These are phyloP conservation scores for Withania somnifera DNA, from an alignment of 305 asterid genomes.

Conservation along the genomic window DNA sequence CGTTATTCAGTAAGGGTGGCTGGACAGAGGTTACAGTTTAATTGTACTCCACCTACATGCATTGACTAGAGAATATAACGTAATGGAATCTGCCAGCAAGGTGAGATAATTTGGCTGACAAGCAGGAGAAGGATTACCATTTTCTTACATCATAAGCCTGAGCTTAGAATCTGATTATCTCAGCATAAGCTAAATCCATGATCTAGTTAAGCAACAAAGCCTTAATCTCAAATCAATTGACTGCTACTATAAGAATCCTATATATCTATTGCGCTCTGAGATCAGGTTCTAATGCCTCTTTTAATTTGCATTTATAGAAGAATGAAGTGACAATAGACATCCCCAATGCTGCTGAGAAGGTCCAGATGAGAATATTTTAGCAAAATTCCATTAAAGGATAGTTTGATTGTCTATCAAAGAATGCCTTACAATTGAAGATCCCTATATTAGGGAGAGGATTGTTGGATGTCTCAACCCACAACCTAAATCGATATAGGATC, in stretches of 20 bases:
- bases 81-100: too few species aligned
- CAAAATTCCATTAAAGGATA: conserved; percentile 3
- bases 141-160: too few species aligned
- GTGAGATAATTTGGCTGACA: too few species aligned
- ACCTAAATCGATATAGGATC: not conserved
- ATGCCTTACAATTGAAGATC: not conserved
- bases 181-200: not conserved
- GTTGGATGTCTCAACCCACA: not conserved
- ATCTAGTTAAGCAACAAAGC: not conserved
- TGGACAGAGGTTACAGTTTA: too few species aligned
- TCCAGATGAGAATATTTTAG: not conserved
- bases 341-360: not conserved
- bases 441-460: not conserved
- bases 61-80: too few species aligned
- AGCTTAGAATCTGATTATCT: not conserved
- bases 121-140: too few species aligned
- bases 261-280: not conserved
- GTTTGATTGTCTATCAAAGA: conserved; percentile 3
- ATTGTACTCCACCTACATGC: too few species aligned
- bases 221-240: not conserved
- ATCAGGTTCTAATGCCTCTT: not conserved
- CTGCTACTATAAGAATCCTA: not conserved
- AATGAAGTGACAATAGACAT: not conserved
- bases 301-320: not conserved
- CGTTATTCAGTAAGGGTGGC: too few species aligned